These are phyloP conservation scores for Calendula officinalis DNA, from an alignment of 129 eudicot genomes.

Conservation along the genomic window DNA sequence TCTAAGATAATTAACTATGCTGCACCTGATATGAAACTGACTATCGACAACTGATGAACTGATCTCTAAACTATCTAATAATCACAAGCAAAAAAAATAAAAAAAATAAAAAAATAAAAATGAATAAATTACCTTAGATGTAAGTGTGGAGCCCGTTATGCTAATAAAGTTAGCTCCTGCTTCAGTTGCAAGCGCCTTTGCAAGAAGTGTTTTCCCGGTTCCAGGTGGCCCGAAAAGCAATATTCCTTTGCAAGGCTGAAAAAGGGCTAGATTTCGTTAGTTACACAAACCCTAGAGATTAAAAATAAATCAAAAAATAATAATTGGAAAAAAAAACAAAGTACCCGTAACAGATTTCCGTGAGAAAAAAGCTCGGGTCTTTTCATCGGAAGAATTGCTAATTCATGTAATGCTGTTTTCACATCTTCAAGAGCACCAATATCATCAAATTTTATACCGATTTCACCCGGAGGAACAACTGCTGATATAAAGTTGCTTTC, in stretches of 20 bases:
- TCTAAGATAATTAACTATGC: background rate
- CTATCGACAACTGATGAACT: background rate
- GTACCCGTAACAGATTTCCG: slow-evolving; percentile 94
- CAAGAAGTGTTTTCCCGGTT: slow-evolving; percentile 99
- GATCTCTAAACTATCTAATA: background rate
- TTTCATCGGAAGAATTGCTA: slow-evolving; percentile 95
- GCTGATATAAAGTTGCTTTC: slow-evolving; percentile 97
- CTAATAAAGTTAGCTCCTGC: slow-evolving; percentile 98
- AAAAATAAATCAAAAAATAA: slow-evolving; percentile 3
- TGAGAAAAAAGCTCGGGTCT: slow-evolving; percentile 95
- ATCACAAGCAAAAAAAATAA: background rate
- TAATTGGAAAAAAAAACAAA: background rate
- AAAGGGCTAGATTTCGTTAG: slow-evolving; percentile 3
- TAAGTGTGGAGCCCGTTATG: slow-evolving; percentile 95
- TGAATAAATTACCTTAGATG: slow-evolving; percentile 69
- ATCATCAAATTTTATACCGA: slow-evolving; percentile 95
- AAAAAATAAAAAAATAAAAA: background rate
- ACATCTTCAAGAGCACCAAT: slow-evolving; percentile 99
- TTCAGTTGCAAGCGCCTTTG: slow-evolving; percentile 99
- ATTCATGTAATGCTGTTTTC: slow-evolving; percentile 80
- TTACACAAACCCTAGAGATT: slow-evolving; percentile 1
- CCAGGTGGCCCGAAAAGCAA: slow-evolving; percentile 99
- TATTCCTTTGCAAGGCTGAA: slow-evolving; percentile 99
- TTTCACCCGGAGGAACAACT: slow-evolving; percentile 95
- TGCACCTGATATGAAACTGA: background rate